Conservation (phyloP, 1,139 yeast genomes). For the Candida labiduridarum region DNA sequence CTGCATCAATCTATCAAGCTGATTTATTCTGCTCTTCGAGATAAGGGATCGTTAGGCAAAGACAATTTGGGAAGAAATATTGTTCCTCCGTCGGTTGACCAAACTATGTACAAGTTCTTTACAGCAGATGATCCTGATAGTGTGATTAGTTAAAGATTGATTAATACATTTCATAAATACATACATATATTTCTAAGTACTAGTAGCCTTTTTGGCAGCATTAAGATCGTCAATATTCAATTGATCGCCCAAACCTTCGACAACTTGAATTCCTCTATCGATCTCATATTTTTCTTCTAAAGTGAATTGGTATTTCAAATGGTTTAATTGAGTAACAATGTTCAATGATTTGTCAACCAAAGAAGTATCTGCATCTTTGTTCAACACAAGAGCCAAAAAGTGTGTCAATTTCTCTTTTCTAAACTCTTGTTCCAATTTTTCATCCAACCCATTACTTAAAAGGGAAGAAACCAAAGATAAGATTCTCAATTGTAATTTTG, state of each 20-base stretch:
- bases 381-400: conserved; percentile 39
- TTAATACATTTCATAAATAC: neutral
- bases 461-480: conserved; percentile 61
- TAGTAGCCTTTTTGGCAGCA: conserved; percentile 47
- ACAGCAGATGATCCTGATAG: conserved; percentile 55
- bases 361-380: conserved; percentile 46
- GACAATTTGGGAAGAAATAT: conserved; percentile 28
- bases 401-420: conserved; percentile 43
- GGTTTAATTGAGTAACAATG: conserved; percentile 51
- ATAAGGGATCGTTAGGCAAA: conserved; percentile 30
- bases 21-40: conserved; percentile 32
- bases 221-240: conserved; percentile 56
- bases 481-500: conserved; percentile 53
- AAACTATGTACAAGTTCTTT: conserved; percentile 48
- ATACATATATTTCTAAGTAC: conserved; percentile 6
- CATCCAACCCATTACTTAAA: conserved; percentile 52
- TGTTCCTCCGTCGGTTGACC: conserved; percentile 41
- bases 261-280: conserved; percentile 38
- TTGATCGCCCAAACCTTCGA: conserved; percentile 48
- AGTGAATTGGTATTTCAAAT: conserved; percentile 48
- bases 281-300: conserved; percentile 48
- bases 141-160: conserved; percentile 17
- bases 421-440: conserved; percentile 40
- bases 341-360: conserved; percentile 64
- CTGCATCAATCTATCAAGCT: conserved; percentile 41